Conservation (phyloP, 2,329 filamentous ascomycete species). For the Pseudopyrenochaeta lycopersici region DNA sequence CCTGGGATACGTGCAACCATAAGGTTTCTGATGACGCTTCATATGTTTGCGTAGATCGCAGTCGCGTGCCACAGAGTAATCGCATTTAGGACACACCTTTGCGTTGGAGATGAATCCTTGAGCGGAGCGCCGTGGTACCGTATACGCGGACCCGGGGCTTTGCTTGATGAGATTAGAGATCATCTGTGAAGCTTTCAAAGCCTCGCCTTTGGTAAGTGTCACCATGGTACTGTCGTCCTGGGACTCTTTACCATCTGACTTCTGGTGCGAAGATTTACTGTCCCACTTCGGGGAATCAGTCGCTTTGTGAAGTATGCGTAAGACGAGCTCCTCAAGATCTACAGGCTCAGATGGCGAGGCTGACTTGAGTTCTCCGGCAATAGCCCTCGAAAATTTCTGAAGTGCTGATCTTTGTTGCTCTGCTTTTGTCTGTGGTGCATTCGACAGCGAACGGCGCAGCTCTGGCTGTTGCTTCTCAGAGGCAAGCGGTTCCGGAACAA, state of each 20-base stretch:
- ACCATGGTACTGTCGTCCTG: not conserved
- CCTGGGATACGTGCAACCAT: conserved; percentile 76
- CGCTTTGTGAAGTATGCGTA: conserved; percentile 22
- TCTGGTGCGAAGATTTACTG: not conserved
- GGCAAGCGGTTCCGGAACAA: not conserved
- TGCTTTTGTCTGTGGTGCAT: conserved; percentile 38
- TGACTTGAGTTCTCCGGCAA: conserved; percentile 25
- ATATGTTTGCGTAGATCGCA: conserved; percentile 72
- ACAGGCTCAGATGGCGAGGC: conserved; percentile 19
- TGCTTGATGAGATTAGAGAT: conserved; percentile 39
- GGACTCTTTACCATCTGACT: not conserved
- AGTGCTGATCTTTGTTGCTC: conserved; percentile 40
- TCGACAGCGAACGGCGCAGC: conserved; percentile 4
- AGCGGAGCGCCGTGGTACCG: conserved; percentile 18
- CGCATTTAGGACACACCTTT: conserved; percentile 33
- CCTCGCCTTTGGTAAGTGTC: conserved; percentile 31
- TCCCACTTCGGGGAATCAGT: conserved; percentile 3
- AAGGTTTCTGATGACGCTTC: conserved; percentile 82
- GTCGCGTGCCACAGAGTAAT: conserved; percentile 33
- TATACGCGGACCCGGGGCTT: conserved; percentile 13
- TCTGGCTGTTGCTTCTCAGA: not conserved
- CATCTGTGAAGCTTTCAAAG: conserved; percentile 30
- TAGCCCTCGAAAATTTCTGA: conserved; percentile 31
- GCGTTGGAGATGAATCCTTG: conserved; percentile 17
- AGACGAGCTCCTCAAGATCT: conserved; percentile 34